phyloP scores from a whole-genome alignment of 805 yeast species.

The Saccharomycodes ludwigii region DNA sequence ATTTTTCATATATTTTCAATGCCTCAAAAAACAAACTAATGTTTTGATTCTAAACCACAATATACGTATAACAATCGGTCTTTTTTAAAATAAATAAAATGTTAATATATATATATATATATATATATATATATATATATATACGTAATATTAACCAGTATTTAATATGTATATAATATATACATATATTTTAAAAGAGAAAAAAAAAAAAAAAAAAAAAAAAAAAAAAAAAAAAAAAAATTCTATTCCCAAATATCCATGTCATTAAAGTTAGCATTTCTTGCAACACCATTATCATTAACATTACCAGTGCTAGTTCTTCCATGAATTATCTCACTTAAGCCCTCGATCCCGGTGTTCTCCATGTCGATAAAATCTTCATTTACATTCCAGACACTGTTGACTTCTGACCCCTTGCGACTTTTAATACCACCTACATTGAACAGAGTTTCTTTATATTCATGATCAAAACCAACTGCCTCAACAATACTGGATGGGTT shows the following conservation, averaged over 20 bases:
- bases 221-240: not conserved
- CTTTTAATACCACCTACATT: not conserved
- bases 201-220: not conserved
- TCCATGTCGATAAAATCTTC: slow-evolving; percentile 5
- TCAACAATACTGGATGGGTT: slow-evolving; percentile 21
- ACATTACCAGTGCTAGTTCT: not conserved
- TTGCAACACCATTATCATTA: not conserved
- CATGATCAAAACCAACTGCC: slow-evolving; percentile 20
- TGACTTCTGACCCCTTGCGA: not conserved
- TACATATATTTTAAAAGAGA: too few relatives aligned
- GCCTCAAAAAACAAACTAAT: too few relatives aligned
- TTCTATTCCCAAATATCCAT: not conserved
- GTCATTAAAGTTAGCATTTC: too few relatives aligned
- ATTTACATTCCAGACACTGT: slow-evolving; percentile 6
- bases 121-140: too few relatives aligned
- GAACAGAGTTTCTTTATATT: slow-evolving; percentile 8
- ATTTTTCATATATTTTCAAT: too few relatives aligned
- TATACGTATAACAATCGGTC: too few relatives aligned
- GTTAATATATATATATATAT: too few relatives aligned
- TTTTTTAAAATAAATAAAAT: too few relatives aligned
- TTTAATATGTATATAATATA: too few relatives aligned
- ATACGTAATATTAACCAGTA: too few relatives aligned
- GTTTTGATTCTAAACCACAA: too few relatives aligned
- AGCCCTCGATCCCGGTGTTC: not conserved
- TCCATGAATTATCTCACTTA: not conserved